These are phyloP conservation scores for Nakazawaea populi DNA, from an alignment of 805 yeast genomes.

Conservation along the genomic window DNA sequence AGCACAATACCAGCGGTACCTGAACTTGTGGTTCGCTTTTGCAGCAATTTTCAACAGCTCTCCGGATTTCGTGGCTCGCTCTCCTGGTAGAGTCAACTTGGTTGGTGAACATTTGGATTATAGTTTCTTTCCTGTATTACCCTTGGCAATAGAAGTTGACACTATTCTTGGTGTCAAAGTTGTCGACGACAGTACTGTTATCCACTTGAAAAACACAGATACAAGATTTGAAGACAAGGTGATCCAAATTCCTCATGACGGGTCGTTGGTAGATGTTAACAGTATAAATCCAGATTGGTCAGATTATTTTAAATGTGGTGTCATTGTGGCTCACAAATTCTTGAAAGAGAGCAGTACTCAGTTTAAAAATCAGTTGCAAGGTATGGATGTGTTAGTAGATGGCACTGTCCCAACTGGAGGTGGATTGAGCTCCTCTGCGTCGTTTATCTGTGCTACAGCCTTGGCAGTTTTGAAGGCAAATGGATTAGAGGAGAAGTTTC, in stretches of 20 bases:
- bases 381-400: constrained; percentile 47
- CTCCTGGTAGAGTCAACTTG: constrained; percentile 74
- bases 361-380: constrained; percentile 26
- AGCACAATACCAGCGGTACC: constrained; percentile 24
- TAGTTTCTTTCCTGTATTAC: constrained; percentile 59
- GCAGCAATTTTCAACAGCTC: constrained; percentile 23
- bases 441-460: constrained; percentile 61
- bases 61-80: constrained; percentile 47
- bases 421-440: constrained; percentile 68
- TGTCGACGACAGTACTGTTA: constrained; percentile 4
- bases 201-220: constrained; percentile 29
- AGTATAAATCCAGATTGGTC: constrained; percentile 50
- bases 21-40: constrained; percentile 15
- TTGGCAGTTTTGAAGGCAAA: constrained; percentile 50
- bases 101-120: constrained; percentile 77
- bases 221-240: constrained; percentile 17
- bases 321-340: constrained; percentile 50
- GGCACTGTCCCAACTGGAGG: constrained; percentile 72
- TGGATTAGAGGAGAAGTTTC: constrained; percentile 30
- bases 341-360: constrained; percentile 16
- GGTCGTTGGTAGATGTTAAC: constrained; percentile 40
- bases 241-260: constrained; percentile 34
- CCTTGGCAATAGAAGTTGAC: constrained; percentile 67
- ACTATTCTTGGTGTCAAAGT: constrained; percentile 47
- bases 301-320: constrained; percentile 64